Evolutionary conservation across 164 flowering plant species (phyloP).

Genomic region (Vitis amurensis): DNA sequence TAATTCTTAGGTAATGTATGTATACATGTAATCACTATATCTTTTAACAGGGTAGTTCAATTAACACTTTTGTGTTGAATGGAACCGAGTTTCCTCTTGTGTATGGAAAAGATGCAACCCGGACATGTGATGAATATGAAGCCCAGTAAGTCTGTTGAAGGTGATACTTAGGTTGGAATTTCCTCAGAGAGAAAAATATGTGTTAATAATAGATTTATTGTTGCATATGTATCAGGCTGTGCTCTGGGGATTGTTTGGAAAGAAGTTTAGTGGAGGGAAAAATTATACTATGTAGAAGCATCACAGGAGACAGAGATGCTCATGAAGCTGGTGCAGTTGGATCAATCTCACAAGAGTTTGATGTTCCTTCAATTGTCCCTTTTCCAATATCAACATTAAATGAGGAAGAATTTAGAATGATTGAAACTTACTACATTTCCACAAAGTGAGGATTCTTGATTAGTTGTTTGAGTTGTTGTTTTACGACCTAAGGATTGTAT

Average conservation of each 20-base stretch:
- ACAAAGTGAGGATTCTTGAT: slow-evolving; percentile 13
- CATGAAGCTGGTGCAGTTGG: slow-evolving; percentile 21
- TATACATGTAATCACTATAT: too few species aligned
- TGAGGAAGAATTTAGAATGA: neutral
- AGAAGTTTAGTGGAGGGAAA: slow-evolving; percentile 20
- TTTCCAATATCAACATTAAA: slow-evolving; percentile 8
- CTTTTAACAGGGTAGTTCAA: slow-evolving; percentile 19
- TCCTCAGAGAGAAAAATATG: neutral
- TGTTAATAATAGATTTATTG: neutral
- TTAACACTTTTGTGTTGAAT: slow-evolving; percentile 18
- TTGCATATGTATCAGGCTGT: slow-evolving; percentile 1
- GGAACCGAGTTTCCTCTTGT: slow-evolving; percentile 15
- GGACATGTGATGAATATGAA: too few species aligned
- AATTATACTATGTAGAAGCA: slow-evolving; percentile 24
- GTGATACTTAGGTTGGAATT: neutral
- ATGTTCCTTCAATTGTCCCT: neutral
- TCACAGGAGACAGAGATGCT: neutral
- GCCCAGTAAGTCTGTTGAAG: too few species aligned
- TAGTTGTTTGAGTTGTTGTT: too few species aligned
- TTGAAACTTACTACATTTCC: slow-evolving; percentile 13
- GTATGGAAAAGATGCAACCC: slow-evolving; percentile 8
- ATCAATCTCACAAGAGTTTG: neutral
- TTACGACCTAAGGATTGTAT: too few species aligned
- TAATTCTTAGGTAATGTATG: too few species aligned
- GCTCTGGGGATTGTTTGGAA: slow-evolving; percentile 12